A percentile compares a stretch with the other conserved stretches of the same genome.
These are phyloP conservation scores for Phytophthora vignae DNA, from an alignment of 352 stramenopile species.

Conservation along the genomic window DNA sequence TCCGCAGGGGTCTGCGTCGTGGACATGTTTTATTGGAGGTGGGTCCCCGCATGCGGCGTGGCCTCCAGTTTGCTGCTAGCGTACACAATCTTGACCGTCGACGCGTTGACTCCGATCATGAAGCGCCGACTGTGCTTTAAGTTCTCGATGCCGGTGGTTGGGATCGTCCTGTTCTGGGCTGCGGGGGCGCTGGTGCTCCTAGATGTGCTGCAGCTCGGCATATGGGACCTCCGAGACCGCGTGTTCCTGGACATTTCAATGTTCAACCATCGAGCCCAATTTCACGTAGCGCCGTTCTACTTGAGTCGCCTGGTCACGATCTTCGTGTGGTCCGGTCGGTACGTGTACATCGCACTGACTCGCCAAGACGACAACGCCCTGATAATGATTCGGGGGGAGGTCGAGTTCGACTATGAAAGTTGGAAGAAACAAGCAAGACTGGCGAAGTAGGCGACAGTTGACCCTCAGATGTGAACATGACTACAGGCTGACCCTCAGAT, in stretches of 20 bases:
- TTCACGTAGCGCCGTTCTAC: constrained; percentile 16
- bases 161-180: not conserved
- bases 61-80: not conserved
- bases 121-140: constrained; percentile 14
- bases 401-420: constrained; percentile 24
- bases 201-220: constrained; percentile 1
- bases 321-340: constrained; percentile 12
- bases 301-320: constrained; percentile 18
- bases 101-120: constrained; percentile 19
- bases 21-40: constrained; percentile 17
- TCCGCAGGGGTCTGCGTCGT: not conserved
- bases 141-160: constrained; percentile 4
- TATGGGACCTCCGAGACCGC: constrained; percentile 18
- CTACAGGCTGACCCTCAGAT: too few relatives aligned
- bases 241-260: constrained; percentile 13
- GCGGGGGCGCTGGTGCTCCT: constrained; percentile 5
- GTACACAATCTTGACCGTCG: constrained; percentile 8
- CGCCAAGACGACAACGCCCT: constrained; percentile 11
- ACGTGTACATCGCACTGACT: constrained; percentile 9
- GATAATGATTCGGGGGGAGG: constrained; percentile 16
- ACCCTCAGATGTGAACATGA: too few relatives aligned
- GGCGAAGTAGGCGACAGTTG: not conserved
- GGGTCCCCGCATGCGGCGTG: constrained; percentile 3
- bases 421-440: constrained; percentile 12
- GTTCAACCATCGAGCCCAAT: not conserved